Base-by-base conservation (phyloP, 1,284 basidiomycete genomes). In the Microstroma glucosiphilum region DNA sequence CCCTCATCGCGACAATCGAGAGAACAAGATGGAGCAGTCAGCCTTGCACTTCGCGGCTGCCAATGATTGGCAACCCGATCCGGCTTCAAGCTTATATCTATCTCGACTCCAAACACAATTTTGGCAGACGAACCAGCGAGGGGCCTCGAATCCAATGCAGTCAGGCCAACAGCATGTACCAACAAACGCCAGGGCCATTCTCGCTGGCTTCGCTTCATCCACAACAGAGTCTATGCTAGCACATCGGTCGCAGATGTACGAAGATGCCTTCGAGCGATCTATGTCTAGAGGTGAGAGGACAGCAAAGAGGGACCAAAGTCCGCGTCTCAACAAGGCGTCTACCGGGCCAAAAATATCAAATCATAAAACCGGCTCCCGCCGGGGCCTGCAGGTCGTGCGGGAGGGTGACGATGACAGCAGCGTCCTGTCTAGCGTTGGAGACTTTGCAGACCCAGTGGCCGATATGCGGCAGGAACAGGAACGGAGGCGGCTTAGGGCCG, bases 11-110 rank as follows among this genome's bases (percentile, higher is more conserved):
- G 41, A 46, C 54, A 4, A 3, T 37, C 30, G 30, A 37, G 58
- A 42, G 58, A 58, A n/a, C 51, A 56, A 17, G 57, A 54, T 42
- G 59, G 23, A n/a, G 26, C 42, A n/a, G 25, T 41, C 40, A 26
- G 46, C 13, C 19, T 55, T 42, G 12, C 51, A 25, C 49, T 53
- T 58, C 40, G 66, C 60, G 21, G 12, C 43, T 41, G 64, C 56
- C 67, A 67, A 40, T 13, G 40, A 49, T 12, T 25, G 42, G 46
- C 57, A 41, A 25, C 60, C 30, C 21, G n/a, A 40, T 49, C 56
- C 63, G 40, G n/a, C 15, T 41, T 58, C 0, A 43, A 19, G 55
- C 30, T 4, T 56, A 60, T 0, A 60, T 42, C 0, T 61, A 19
- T 0, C 48, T 51, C 48, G 60, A 42, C 13, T 60, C 48, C 58